Evolutionary conservation across 2,329 filamentous ascomycete genomes (phyloP).

Genomic region (Trichoderma guizhouense): DNA sequence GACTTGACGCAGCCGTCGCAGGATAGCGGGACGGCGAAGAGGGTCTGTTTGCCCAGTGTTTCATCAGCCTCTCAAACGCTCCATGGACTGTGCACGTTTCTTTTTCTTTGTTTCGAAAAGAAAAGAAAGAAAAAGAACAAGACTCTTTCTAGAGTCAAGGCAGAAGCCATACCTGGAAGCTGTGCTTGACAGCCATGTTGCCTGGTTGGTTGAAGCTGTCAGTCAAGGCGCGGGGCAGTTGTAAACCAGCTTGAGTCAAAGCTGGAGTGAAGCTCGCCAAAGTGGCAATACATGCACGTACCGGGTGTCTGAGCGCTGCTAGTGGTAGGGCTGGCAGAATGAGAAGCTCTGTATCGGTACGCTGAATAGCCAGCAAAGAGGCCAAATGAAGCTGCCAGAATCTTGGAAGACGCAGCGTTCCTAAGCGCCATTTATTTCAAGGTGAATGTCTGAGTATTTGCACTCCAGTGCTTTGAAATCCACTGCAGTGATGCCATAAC

Average conservation of each 20-base stretch:
- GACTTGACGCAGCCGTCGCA: slow-evolving; percentile 87
- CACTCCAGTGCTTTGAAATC: slow-evolving; percentile 19
- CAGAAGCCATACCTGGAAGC: slow-evolving; percentile 42
- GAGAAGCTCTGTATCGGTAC: slow-evolving; percentile 28
- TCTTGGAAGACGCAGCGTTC: slow-evolving; percentile 23
- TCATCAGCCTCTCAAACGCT: slow-evolving; percentile 31
- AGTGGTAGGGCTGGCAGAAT: not conserved
- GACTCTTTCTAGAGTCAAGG: not conserved
- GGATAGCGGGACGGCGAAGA: slow-evolving; percentile 91
- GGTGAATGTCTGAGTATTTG: not conserved
- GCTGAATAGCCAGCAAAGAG: slow-evolving; percentile 29
- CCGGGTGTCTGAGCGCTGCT: not conserved
- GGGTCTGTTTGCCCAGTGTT: slow-evolving; percentile 59
- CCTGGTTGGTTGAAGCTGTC: slow-evolving; percentile 20
- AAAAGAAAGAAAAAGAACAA: not conserved
- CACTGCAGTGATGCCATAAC: slow-evolving; percentile 15
- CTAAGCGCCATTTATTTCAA: slow-evolving; percentile 18
- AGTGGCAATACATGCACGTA: not conserved
- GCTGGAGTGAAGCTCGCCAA: not conserved
- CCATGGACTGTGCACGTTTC: slow-evolving; percentile 10
- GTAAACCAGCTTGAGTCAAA: not conserved
- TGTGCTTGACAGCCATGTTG: slow-evolving; percentile 44
- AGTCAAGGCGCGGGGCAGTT: not conserved
- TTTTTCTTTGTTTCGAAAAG: not conserved
- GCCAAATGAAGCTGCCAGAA: slow-evolving; percentile 30